Percentiles rank a stretch among this genome's conserved stretches.
Conservation (phyloP, 2,329 filamentous ascomycete species). For the Diplodia seriata region DNA sequence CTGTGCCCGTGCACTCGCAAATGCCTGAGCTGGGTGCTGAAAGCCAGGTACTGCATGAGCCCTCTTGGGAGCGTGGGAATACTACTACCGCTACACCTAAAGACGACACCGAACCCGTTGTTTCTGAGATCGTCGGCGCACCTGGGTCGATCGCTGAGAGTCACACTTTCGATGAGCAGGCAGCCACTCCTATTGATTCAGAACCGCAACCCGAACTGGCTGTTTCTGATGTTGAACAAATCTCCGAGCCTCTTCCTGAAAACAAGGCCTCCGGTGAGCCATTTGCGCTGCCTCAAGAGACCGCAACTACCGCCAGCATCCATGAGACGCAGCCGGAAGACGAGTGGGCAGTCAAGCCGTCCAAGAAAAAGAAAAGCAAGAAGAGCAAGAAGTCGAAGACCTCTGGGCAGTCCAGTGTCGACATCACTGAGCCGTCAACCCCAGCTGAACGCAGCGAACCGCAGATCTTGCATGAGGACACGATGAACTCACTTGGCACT, state of each 20-base stretch:
- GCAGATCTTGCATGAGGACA: neutral
- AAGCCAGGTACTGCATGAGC: neutral
- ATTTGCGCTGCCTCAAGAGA: neutral
- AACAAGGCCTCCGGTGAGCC: neutral
- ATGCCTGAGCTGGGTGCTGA: neutral
- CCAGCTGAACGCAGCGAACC: neutral
- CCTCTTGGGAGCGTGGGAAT: neutral
- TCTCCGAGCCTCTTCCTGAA: neutral
- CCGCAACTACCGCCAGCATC: neutral
- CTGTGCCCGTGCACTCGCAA: neutral
- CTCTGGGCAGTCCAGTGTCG: slow-evolving; percentile 5
- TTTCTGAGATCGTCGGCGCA: neutral
- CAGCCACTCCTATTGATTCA: neutral
- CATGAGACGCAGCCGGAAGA: slow-evolving; percentile 13
- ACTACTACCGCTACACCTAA: neutral
- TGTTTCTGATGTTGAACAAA: neutral
- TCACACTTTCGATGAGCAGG: neutral
- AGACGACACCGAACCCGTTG: neutral
- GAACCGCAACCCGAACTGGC: neutral
- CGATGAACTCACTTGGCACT: neutral
- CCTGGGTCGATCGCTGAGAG: neutral
- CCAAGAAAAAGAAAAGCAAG: slow-evolving; percentile 30
- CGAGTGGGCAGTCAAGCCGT: slow-evolving; percentile 2
- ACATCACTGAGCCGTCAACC: slow-evolving; percentile 1
- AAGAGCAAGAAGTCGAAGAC: slow-evolving; percentile 19